Base-by-base conservation (phyloP, 1,284 basidiomycete genomes). In the Heterobasidion annosum region DNA sequence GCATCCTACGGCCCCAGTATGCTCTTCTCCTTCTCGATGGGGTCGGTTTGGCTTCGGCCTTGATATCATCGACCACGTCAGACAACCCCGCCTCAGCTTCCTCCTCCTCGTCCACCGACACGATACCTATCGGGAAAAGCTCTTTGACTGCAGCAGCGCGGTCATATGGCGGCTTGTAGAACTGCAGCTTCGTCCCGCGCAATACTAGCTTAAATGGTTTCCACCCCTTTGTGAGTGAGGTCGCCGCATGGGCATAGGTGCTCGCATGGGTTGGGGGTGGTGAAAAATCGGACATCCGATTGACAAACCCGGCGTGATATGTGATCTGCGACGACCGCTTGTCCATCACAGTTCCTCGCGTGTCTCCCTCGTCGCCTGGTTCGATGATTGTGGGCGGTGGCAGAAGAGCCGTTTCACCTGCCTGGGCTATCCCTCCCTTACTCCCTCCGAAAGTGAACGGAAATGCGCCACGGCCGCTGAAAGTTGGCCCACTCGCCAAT, bases 201-300 rank as follows among this genome's bases (percentile, higher is more conserved):
- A 93, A 69, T 58, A 90, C 83, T 42, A 85, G 75, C 68, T 91
- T 91, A 71, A 81, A 90, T 6, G 88, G 79, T 65, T 92, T 93
- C 88, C 91, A 92, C 0, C 80, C 81, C 63, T 85, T 89, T 0
- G 77, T 67, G 3, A 81, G 67, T 2, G 71, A 56, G 10, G 63
- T 13, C 59, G 62, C 32, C 57, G 48, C 61, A 63, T 64, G 51
- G 63, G 67, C 50, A 60, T 65, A 66, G 8, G 67, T 66, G 40
- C 68, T 63, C n/a, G 63, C 58, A 53, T 66, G 67, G 44, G 66
- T 58, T 32, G 69, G 65, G 8, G 66, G 54, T 1, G 73, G 67
- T 8, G 70, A 67, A 45, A 78, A 74, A 52, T 82, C 81, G 1
- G 75, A 69, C 46, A 88, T 72, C 25, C 85, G 81, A 63, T 90